Conservation (phyloP, 495 filamentous ascomycete species). For the Talaromyces thailandensis region DNA sequence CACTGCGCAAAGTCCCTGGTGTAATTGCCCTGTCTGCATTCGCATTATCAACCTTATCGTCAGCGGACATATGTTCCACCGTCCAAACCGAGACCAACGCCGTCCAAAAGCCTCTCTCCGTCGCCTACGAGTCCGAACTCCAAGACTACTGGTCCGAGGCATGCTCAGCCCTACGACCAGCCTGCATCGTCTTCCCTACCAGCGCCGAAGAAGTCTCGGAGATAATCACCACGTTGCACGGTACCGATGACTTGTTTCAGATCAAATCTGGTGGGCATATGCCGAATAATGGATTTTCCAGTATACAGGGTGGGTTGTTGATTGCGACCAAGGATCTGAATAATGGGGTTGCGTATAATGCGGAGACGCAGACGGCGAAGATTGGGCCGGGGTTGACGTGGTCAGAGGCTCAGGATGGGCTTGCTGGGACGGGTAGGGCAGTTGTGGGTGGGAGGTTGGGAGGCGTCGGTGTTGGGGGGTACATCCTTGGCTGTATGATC, state of each 20-base stretch:
- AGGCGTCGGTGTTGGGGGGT: constrained; percentile 29
- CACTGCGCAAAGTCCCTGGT: neutral
- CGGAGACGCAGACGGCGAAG: constrained; percentile 23
- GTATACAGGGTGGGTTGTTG: constrained; percentile 31
- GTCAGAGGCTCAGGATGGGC: constrained; percentile 26
- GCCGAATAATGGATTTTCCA: constrained; percentile 35
- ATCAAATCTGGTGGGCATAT: constrained; percentile 38
- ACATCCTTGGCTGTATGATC: constrained; percentile 34
- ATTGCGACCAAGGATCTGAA: constrained; percentile 30
- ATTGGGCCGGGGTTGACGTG: constrained; percentile 33
- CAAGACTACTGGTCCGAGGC: constrained; percentile 32
- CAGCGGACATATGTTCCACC: constrained; percentile 29
- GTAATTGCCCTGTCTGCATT: neutral
- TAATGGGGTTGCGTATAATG: constrained; percentile 23
- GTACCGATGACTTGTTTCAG: constrained; percentile 27
- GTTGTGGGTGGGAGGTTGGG: constrained; percentile 30
- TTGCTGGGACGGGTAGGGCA: constrained; percentile 24
- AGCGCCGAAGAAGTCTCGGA: constrained; percentile 29
- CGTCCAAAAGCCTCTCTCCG: constrained; percentile 19
- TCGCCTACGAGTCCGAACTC: constrained; percentile 19
- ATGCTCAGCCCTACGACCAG: constrained; percentile 30
- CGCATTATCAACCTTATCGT: neutral
- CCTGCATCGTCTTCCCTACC: constrained; percentile 29
- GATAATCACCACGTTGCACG: constrained; percentile 26
- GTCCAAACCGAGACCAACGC: constrained; percentile 11